Conservation (phyloP, 2,329 filamentous ascomycete genomes). For the Fonsecaea nubica region DNA sequence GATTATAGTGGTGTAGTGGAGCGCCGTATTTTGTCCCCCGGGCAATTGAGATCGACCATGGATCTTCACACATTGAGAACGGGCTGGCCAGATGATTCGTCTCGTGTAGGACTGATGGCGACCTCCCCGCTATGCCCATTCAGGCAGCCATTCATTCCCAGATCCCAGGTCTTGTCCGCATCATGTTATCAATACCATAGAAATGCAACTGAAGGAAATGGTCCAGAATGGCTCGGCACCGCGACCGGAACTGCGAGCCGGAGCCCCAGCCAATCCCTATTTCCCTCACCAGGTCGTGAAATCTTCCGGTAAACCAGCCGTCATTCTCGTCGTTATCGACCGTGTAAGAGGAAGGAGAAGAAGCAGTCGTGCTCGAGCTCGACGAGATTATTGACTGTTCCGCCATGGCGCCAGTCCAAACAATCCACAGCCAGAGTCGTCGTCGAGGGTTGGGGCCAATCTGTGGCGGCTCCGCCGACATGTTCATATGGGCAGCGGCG, state of each 20-base stretch:
- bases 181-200: background rate
- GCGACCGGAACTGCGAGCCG: background rate
- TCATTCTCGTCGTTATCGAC: background rate
- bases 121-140: too few species aligned
- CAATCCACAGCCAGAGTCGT: conserved; percentile 4
- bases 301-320: conserved; percentile 1
- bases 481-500: background rate
- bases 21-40: too few species aligned
- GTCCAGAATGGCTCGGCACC: conserved; percentile 11
- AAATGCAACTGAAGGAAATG: conserved; percentile 12
- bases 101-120: too few species aligned
- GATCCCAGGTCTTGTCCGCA: background rate
- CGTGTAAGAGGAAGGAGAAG: too few species aligned
- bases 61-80: too few species aligned
- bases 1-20: too few species aligned
- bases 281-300: conserved; percentile 1
- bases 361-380: too few species aligned
- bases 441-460: background rate
- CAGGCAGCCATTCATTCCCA: background rate
- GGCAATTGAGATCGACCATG: too few species aligned
- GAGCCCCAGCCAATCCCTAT: background rate
- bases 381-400: background rate
- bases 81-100: too few species aligned
- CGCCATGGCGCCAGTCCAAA: conserved; percentile 8
- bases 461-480: background rate